Evolutionary conservation across 2,329 filamentous ascomycete genomes (phyloP), one percentile per base, ranked within the genome.

Genomic region (Cladosporium sp.): DNA sequence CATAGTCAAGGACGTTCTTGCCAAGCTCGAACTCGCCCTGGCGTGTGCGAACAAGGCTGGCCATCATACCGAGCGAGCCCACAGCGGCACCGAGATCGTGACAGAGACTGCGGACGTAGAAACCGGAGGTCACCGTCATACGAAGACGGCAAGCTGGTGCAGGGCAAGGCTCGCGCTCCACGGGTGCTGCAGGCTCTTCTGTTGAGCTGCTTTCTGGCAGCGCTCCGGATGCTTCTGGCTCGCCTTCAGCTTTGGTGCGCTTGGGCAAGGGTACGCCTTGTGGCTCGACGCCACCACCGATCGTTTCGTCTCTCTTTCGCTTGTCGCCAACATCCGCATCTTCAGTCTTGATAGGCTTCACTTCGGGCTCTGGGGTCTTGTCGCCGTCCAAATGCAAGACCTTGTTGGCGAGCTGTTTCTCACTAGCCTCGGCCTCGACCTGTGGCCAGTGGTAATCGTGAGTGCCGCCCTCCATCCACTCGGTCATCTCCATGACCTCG

Each of bases 111-210:
- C 95, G 90, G 16, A 99, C 93, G 77, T 99, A 99, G 83, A 97
- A 99, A 46, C 95, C 95, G 0, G 93, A 96, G 1, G 93, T 93
- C 60, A 97, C 94, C 0, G 91, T 96, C 87, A 99, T 92, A 65
- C 91, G 89, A 66, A 99, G 87, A 74, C 87, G 90, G 58, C 87
- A 91, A 0, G 94, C 95, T 1, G 94, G 88, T 1, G 92, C 75
- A n/a, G 72, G 72, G 63, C 76, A 77, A 11, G 70, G 70, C 25
- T 48, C 57, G 51, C 53, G 34, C 18, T 34, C 28, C 18, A 58
- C 36, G 1, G 61, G 54, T 18, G 51, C 43, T 30, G 36, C 26
- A 8, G 60, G 34, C 14, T 60, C 64, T 48, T 65, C 54, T 21
- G 62, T 54, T 13, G 62, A 48, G 53, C 14, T 63, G 18, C n/a